Evolutionary conservation across 2,329 filamentous ascomycete species (phyloP).

Genomic region (Fusarium mundagurra): DNA sequence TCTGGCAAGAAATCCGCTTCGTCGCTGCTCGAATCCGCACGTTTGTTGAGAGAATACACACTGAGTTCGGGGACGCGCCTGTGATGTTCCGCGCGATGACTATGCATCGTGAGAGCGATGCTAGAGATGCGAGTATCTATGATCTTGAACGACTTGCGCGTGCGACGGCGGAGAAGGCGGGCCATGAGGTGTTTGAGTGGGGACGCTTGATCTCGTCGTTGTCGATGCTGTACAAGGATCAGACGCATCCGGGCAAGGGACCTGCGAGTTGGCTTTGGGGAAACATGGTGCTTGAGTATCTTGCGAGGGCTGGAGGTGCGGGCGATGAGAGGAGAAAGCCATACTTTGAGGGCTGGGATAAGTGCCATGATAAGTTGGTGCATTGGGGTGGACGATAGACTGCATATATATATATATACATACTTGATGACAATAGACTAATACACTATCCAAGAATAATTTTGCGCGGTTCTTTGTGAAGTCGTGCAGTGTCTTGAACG

Average conservation of each 20-base stretch:
- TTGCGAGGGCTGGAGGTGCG: conserved; percentile 15
- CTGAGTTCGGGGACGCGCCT: conserved; percentile 17
- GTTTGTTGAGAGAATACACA: conserved; percentile 17
- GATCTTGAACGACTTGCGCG: conserved; percentile 29
- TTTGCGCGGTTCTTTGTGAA: too few relatives aligned
- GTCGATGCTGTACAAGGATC: conserved; percentile 36
- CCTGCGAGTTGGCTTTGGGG: conserved; percentile 38
- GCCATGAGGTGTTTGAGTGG: conserved; percentile 34
- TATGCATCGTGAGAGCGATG: conserved; percentile 26
- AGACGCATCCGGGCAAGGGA: conserved; percentile 31
- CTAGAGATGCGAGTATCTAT: conserved; percentile 25
- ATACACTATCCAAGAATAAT: not conserved
- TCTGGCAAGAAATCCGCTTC: conserved; percentile 34
- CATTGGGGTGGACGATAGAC: conserved; percentile 30
- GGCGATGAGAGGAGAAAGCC: conserved; percentile 22
- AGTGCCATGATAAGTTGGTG: conserved; percentile 23
- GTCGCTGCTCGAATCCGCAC: conserved; percentile 20
- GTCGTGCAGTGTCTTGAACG: too few relatives aligned
- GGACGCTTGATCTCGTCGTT: conserved; percentile 26
- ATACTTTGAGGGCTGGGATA: conserved; percentile 32
- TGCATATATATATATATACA: not conserved
- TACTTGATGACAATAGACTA: conserved; percentile 10
- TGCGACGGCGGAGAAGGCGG: conserved; percentile 29
- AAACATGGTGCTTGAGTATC: conserved; percentile 35
- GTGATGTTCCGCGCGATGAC: conserved; percentile 32